phyloP scores from a whole-genome alignment of 306 rosid species.

The Trifolium dubium region DNA sequence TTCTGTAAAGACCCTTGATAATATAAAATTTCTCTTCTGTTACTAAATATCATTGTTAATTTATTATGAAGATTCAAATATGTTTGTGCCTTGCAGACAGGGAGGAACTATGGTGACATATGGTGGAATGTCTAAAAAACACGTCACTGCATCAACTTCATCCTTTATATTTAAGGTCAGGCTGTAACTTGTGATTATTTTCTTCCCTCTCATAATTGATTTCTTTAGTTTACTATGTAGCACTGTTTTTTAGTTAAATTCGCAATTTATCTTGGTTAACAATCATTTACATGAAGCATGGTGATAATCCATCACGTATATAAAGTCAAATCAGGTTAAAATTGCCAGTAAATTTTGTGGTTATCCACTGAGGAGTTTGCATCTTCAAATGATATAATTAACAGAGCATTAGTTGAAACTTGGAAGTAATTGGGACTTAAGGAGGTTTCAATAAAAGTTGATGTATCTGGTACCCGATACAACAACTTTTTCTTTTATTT shows the following conservation, averaged over 20 bases:
- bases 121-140: slow-evolving; percentile 98
- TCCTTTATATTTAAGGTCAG: slow-evolving; percentile 89
- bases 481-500: too few relatives aligned
- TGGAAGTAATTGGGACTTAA: slow-evolving; percentile 15
- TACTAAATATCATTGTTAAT: neutral
- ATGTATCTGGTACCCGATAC: too few relatives aligned
- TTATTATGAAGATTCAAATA: slow-evolving; percentile 19
- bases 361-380: neutral
- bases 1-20: slow-evolving; percentile 15
- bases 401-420: slow-evolving; percentile 10
- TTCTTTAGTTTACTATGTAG: slow-evolving; percentile 18
- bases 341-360: slow-evolving; percentile 1
- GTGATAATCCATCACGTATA: neutral
- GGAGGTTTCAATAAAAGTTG: neutral
- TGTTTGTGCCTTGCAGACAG: slow-evolving; percentile 52
- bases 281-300: slow-evolving; percentile 11
- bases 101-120: slow-evolving; percentile 95
- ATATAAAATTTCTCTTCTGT: slow-evolving; percentile 1
- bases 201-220: slow-evolving; percentile 25
- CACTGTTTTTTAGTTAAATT: slow-evolving; percentile 14
- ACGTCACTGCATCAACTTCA: slow-evolving; percentile 77
- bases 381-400: slow-evolving; percentile 10
- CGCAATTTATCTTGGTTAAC: slow-evolving; percentile 31
- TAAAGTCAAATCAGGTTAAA: slow-evolving; percentile 9
- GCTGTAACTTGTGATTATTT: slow-evolving; percentile 16